Conservation (phyloP, 768 basidiomycete genomes). For the Trametes sanguinea region DNA sequence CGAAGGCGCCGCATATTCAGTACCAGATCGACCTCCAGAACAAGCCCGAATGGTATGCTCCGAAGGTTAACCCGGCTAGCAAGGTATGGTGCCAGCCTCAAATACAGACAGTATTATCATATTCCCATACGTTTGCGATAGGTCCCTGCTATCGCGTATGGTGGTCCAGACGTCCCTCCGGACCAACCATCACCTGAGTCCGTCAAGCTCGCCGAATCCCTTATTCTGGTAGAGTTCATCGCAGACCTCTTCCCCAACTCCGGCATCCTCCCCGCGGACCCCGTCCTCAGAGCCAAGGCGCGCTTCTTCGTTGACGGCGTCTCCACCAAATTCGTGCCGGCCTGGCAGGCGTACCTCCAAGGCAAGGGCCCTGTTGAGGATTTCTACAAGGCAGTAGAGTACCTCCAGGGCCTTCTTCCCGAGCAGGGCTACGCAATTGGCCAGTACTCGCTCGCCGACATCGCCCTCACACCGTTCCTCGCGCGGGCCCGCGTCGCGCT, state of each 20-base stretch:
- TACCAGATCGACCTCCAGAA: constrained; percentile 64
- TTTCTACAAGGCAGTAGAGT: constrained; percentile 46
- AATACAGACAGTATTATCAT: background rate
- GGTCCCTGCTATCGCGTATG: constrained; percentile 66
- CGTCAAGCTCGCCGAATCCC: constrained; percentile 63
- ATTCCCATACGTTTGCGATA: constrained; percentile 22
- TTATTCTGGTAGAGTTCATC: constrained; percentile 66
- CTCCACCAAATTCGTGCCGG: constrained; percentile 45
- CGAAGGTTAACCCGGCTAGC: constrained; percentile 64
- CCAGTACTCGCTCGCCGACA: constrained; percentile 63
- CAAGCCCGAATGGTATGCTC: constrained; percentile 72
- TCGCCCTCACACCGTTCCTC: constrained; percentile 61
- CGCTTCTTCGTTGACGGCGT: constrained; percentile 66
- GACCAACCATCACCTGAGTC: constrained; percentile 62
- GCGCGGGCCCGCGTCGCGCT: constrained; percentile 49
- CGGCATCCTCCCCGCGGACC: constrained; percentile 54
- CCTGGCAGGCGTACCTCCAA: constrained; percentile 39
- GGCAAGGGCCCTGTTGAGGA: constrained; percentile 38
- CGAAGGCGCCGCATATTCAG: constrained; percentile 47
- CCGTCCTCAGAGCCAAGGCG: constrained; percentile 55
- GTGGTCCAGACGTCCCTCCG: constrained; percentile 58
- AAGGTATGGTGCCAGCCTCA: constrained; percentile 45
- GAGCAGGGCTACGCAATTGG: constrained; percentile 43
- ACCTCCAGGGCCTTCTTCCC: constrained; percentile 53
- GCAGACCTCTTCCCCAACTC: constrained; percentile 58